Evolutionary conservation across 2,329 filamentous ascomycete species (phyloP), one percentile per base, ranked within the genome.

Genomic region (Xylariales sp.): DNA sequence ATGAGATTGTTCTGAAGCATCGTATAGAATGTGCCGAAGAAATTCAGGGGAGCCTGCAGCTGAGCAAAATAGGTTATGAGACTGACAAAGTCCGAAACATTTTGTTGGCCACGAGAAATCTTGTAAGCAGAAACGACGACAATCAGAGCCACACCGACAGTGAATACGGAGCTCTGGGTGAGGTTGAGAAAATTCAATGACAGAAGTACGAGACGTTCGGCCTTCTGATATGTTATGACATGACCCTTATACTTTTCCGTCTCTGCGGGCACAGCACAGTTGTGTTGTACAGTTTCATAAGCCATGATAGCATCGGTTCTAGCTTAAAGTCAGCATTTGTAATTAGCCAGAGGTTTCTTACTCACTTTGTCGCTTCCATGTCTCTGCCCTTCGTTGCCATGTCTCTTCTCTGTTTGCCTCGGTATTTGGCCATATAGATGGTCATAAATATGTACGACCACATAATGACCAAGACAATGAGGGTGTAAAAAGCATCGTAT

Each of bases 131-230:
- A 87, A 36, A 90, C 85, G 68, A 85, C 87, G 68, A 88, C 88
- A 0, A 87, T 85, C n/a, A 89, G 77, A 16, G 88, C 84, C 3
- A 89, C 83, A 9, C 87, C 88, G 3, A 88, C 71, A 73, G 87
- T 88, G 73, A 90, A 90, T n/a, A 90, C 84, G 60, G 88, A 83
- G 75, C 87, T 89, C 70, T 90, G 88, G 0, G 85, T 85, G 10
- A 89, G 84, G 73, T 90, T 90, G 76, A 90, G 84, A 6, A 84
- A 79, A 71, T 87, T 87, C 62, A 89, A 75, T 2, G 86, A 88
- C 71, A 85, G 82, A 61, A 83, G 81, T 18, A 89, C 86, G 61
- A 84, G 80, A 63, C 86, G 86, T 76, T 89, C 86, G 9, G 86
- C 86, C 9, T 79, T 80, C 69, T 90, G 88, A 72, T 85, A 90